Percentiles rank a stretch among this genome's conserved stretches.
Conservation (phyloP, 73 alveolate species). For the Stentor roeselii region DNA sequence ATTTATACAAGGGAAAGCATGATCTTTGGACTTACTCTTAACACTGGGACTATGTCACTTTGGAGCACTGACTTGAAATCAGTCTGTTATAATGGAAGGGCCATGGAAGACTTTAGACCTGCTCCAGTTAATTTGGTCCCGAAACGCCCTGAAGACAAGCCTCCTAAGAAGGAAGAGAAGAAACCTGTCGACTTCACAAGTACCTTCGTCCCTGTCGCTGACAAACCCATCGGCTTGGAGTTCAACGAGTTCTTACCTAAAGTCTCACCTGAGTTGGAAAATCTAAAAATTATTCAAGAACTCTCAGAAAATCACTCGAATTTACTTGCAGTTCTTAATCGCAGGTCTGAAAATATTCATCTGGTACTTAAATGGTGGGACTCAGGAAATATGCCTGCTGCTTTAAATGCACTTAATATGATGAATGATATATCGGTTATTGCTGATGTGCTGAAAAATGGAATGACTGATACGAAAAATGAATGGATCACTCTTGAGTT, state of each 20-base stretch:
- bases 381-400: conserved; percentile 44
- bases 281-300: not conserved
- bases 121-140: not conserved
- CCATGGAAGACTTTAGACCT: not conserved
- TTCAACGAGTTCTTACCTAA: not conserved
- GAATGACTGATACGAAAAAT: conserved; percentile 45
- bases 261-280: not conserved
- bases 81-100: not conserved
- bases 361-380: conserved; percentile 45
- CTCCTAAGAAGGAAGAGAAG: not conserved
- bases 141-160: not conserved
- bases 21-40: not conserved
- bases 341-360: conserved; percentile 34
- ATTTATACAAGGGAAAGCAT: not conserved
- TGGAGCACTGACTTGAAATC: conserved; percentile 17
- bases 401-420: conserved; percentile 51
- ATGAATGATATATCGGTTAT: conserved; percentile 56
- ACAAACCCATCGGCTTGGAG: conserved; percentile 6
- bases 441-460: conserved; percentile 50
- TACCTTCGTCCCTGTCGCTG: not conserved
- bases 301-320: not conserved
- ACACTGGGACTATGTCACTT: not conserved
- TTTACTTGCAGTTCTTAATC: not conserved
- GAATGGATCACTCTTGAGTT: conserved; percentile 48
- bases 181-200: not conserved